Evolutionary conservation across 2,329 filamentous ascomycete species (phyloP).

Genomic region (Fusarium dlaminii): DNA sequence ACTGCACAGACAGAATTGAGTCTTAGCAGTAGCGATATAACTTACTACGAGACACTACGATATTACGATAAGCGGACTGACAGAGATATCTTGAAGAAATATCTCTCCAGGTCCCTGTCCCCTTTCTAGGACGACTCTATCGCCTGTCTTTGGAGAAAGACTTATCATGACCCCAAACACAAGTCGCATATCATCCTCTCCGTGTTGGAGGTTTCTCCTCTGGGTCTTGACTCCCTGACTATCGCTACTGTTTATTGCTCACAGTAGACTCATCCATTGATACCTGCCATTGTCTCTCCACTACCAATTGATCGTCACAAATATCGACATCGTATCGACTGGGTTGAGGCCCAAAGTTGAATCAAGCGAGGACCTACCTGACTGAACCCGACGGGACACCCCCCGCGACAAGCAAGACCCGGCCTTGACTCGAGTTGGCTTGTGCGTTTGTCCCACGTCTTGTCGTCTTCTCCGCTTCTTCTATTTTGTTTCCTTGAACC

Average conservation of each 20-base stretch:
- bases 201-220: constrained; percentile 53
- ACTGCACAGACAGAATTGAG: constrained; percentile 17
- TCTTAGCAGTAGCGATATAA: constrained; percentile 14
- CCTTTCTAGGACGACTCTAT: constrained; percentile 25
- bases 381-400: constrained; percentile 17
- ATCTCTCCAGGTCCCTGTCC: constrained; percentile 28
- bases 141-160: constrained; percentile 27
- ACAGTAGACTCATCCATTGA: background rate
- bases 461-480: constrained; percentile 24
- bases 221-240: constrained; percentile 53
- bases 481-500: constrained; percentile 24
- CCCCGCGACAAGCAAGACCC: constrained; percentile 14
- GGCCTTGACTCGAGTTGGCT: background rate
- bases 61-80: constrained; percentile 31
- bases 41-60: background rate
- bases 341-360: constrained; percentile 24
- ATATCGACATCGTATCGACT: constrained; percentile 16
- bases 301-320: constrained; percentile 9
- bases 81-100: constrained; percentile 12
- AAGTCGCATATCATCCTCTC: constrained; percentile 51
- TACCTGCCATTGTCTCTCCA: constrained; percentile 1
- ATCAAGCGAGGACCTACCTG: constrained; percentile 16
- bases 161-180: constrained; percentile 54
- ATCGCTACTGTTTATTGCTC: constrained; percentile 11
- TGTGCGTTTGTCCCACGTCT: constrained; percentile 4